Base-by-base conservation (phyloP, 73 alveolate species). In the Paramecium tetraurelia region DNA sequence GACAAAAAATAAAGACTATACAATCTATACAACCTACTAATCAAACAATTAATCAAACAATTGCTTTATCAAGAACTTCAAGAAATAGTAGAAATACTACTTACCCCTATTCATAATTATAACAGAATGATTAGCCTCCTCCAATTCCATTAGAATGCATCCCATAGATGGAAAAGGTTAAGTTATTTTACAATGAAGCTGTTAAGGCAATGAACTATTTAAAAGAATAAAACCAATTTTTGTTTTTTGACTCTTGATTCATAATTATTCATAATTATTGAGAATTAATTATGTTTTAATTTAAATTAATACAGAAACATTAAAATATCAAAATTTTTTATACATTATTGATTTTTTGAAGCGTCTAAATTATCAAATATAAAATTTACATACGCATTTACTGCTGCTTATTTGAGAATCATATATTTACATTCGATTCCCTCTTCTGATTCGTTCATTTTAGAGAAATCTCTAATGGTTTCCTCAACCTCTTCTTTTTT, bases 401-500 rank as follows among this genome's bases (percentile, higher is more conserved):
- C 86, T 72, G 63, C 36, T 36, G 20, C 35, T 72, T 31, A 72
- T 72, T 72, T 72, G 0, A 33, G 46, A 7, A 72, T 1, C 59
- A 72, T 36, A 38, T 72, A 72, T 38, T 31, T 72, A 12, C 3
- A 2, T 31, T 33, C 57, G 8, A 72, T 18, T 12, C 63, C 59
- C 4, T 72, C 86, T 36, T 72, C 63, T 8, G 38, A 7, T 36
- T 72, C 86, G 35, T 72, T 72, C 86, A 75, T 75, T 36, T 75
- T 75, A 75, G 87, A 75, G 40, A 75, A 75, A n/a, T 75, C 87
- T 75, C 59, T 29, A 33, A 75, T 75, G n/a, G 87, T 75, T 75
- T 75, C 87, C 40, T 75, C 87, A 2, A 38, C 84, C 5, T 63
- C 84, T 31, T 63, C 50, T 12, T 63, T 63, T 12, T 53, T 53